phyloP scores from a whole-genome alignment of 805 yeast species.

The Sugiyamaella floridensis region DNA sequence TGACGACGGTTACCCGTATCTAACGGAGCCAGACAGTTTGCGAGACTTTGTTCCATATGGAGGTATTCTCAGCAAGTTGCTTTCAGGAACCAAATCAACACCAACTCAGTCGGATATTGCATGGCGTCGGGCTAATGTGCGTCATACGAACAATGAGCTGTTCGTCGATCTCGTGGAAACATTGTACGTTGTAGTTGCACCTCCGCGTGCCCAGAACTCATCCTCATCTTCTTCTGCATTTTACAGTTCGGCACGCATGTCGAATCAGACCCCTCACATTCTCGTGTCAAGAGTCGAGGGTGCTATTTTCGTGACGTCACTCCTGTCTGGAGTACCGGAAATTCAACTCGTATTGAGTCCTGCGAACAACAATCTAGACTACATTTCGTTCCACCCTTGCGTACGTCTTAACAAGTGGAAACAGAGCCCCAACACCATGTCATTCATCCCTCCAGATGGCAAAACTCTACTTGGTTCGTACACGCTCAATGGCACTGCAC shows the following conservation, averaged over 20 bases:
- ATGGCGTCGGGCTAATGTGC: conserved; percentile 73
- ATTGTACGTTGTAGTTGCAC: conserved; percentile 46
- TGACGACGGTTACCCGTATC: conserved; percentile 68
- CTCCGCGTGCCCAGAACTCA: conserved; percentile 15
- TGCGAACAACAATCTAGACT: conserved; percentile 38
- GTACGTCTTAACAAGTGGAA: conserved; percentile 51
- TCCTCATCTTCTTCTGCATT: conserved; percentile 23
- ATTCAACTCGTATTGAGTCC: conserved; percentile 49
- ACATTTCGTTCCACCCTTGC: conserved; percentile 67
- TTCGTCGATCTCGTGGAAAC: conserved; percentile 75
- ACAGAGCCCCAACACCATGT: conserved; percentile 39
- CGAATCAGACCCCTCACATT: conserved; percentile 19
- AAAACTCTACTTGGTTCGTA: conserved; percentile 56
- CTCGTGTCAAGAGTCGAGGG: conserved; percentile 47
- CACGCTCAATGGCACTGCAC: conserved; percentile 39
- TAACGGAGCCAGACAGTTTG: conserved; percentile 64
- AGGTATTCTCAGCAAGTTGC: conserved; percentile 46
- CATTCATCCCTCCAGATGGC: conserved; percentile 89
- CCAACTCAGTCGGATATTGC: conserved; percentile 39
- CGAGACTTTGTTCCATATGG: conserved; percentile 63
- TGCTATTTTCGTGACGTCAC: conserved; percentile 51
- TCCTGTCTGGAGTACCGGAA: conserved; percentile 72
- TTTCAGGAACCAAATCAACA: conserved; percentile 32
- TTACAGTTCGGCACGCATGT: conserved; percentile 11
- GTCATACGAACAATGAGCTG: conserved; percentile 73